Conservation (phyloP, 108 stramenopile genomes). For the Cyclotella cryptica region DNA sequence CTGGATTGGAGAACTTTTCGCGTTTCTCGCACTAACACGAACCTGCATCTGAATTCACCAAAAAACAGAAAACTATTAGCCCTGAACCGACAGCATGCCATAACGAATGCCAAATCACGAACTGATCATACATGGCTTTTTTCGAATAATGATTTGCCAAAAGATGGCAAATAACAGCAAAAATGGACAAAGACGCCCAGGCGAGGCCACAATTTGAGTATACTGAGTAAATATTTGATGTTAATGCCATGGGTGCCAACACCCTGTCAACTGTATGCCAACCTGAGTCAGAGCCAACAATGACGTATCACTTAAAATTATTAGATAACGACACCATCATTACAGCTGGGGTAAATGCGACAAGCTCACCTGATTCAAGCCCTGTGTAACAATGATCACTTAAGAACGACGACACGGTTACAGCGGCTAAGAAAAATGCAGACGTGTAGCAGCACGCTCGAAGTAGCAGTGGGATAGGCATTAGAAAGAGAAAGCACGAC, state of each 20-base stretch:
- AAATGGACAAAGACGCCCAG: conserved; percentile 16
- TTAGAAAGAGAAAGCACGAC: conserved; percentile 47
- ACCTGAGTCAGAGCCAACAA: background rate
- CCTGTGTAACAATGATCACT: conserved; percentile 59
- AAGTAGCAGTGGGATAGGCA: conserved; percentile 43
- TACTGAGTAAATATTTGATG: conserved; percentile 27
- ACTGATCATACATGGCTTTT: conserved; percentile 40
- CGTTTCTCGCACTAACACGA: background rate
- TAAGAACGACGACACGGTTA: conserved; percentile 44
- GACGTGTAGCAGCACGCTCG: conserved; percentile 30
- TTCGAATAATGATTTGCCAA: conserved; percentile 42
- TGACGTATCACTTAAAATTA: too few relatives aligned
- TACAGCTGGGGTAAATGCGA: too few relatives aligned
- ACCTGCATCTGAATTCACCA: conserved; percentile 23
- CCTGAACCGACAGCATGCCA: conserved; percentile 47
- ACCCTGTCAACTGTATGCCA: conserved; percentile 43
- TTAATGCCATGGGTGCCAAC: conserved; percentile 52
- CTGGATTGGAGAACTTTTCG: too few relatives aligned
- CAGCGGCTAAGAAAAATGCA: conserved; percentile 24
- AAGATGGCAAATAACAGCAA: conserved; percentile 39
- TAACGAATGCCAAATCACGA: conserved; percentile 49
- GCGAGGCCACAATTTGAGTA: conserved; percentile 22
- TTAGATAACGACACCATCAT: too few relatives aligned
- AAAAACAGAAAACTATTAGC: conserved; percentile 31
- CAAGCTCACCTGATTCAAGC: conserved; percentile 28